Base-by-base conservation (phyloP, 176 grass and related monocot species). In the Luzula sylvatica region DNA sequence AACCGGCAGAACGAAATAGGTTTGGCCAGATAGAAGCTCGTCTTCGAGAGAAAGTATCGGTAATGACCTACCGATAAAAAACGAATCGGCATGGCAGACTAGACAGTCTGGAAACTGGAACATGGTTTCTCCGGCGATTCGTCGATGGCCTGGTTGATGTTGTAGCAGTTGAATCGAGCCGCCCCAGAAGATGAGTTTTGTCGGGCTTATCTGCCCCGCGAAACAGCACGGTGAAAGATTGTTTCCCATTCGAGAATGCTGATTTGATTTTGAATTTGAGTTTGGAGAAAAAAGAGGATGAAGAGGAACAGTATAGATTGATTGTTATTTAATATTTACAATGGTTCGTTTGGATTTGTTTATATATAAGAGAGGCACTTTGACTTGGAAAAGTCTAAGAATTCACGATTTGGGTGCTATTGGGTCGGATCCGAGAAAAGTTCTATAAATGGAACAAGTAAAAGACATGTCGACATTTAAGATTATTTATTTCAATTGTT, bases 141-240 rank as follows among this genome's bases (percentile, higher is more conserved):
- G 21, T 53, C 61, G 63, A 1, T 51, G 30, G 14, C 27, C 55
- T 7, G 24, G 48, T 23, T 46, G 38, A 8, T 29, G 23, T 7
- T 53, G 53, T 46, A 23, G 0, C 30, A 20, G 26, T 29, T 42
- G 49, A 17, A 14, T n/a, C 52, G 71, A 50, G 19, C 73, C 78
- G 8, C 82, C 82, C 82, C 78, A 94, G 53, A 83, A 24, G 75
- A 87, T 75, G 38, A 87, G 75, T 67, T 62, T 61, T 18, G 40
- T 61, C 20, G 0, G 35, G 3, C 51, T 22, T 14, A 18, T 8
- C 0, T 50, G 8, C 7, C 65, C 17, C 24, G 61, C 24, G 20
- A 47, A 42, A 35, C 18, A 64, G 25, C 60, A 64, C 25, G 11
- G 23, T 14, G 60, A 49, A 4, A 27, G 0, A 0, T 42, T 45